These are phyloP conservation scores for Lantana camara DNA, from an alignment of 257 asterid species.

Conservation along the genomic window DNA sequence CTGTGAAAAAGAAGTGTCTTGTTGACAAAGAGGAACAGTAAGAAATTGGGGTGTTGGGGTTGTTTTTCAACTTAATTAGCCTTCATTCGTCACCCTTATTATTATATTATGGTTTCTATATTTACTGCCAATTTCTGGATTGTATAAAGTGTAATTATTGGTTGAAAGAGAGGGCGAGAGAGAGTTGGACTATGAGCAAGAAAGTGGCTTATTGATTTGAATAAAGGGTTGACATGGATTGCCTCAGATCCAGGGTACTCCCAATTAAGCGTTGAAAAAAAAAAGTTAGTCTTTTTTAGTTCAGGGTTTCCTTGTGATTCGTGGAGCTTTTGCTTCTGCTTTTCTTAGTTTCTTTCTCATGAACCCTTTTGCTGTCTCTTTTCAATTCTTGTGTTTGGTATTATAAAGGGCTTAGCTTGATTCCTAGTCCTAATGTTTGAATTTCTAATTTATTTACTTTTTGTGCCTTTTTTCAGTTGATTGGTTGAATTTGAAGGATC, in stretches of 20 bases:
- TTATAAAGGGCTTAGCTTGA: slow-evolving; percentile 36
- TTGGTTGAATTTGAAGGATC: slow-evolving; percentile 45
- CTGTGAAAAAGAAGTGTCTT: slow-evolving; percentile 24
- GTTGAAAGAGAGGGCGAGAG: slow-evolving; percentile 49
- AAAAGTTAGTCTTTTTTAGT: slow-evolving; percentile 38
- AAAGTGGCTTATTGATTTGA: slow-evolving; percentile 41
- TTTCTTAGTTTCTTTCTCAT: slow-evolving; percentile 50
- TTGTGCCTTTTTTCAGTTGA: slow-evolving; percentile 27
- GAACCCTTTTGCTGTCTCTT: slow-evolving; percentile 32
- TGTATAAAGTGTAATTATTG: slow-evolving; percentile 33
- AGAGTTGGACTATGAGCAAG: slow-evolving; percentile 23
- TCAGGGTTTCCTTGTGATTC: slow-evolving; percentile 83
- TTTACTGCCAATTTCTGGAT: slow-evolving; percentile 26
- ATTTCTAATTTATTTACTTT: neutral
- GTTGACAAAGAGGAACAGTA: slow-evolving; percentile 24
- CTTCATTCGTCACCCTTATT: slow-evolving; percentile 10
- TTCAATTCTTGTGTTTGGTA: slow-evolving; percentile 34
- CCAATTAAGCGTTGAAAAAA: slow-evolving; percentile 40
- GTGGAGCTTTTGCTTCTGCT: slow-evolving; percentile 45
- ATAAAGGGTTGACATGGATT: slow-evolving; percentile 63
- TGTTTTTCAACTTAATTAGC: slow-evolving; percentile 20
- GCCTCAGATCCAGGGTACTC: slow-evolving; percentile 95
- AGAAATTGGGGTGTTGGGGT: slow-evolving; percentile 5
- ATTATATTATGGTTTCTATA: slow-evolving; percentile 1
- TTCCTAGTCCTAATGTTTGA: slow-evolving; percentile 29